Evolutionary conservation across 2,329 filamentous ascomycete species (phyloP).

Genomic region (Pseudopithomyces maydicus): DNA sequence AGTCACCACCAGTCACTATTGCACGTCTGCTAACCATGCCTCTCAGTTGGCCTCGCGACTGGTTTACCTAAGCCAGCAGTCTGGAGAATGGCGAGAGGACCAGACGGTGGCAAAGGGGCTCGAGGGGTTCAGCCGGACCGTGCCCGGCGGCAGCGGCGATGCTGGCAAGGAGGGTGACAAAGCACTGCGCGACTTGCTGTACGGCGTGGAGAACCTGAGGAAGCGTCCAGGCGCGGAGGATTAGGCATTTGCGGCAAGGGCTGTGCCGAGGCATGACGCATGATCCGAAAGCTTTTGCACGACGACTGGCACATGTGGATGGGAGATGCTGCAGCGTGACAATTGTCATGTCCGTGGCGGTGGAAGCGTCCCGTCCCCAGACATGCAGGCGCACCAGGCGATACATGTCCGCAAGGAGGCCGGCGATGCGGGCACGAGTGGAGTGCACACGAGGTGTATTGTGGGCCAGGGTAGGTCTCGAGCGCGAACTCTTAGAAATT

Average conservation of each 20-base stretch:
- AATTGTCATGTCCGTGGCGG: not conserved
- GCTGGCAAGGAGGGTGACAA: conserved; percentile 37
- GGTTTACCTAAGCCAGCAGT: conserved; percentile 28
- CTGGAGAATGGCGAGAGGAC: conserved; percentile 32
- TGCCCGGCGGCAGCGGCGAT: not conserved
- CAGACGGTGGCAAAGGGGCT: conserved; percentile 17
- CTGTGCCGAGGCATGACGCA: conserved; percentile 6
- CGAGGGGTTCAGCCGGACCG: conserved; percentile 18
- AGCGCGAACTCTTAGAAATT: conserved; percentile 14
- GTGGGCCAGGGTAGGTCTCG: conserved; percentile 12
- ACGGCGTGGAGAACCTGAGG: conserved; percentile 54
- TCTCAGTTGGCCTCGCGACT: conserved; percentile 24
- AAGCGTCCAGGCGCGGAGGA: conserved; percentile 51
- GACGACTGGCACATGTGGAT: not conserved
- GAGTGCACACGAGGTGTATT: not conserved
- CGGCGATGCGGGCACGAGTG: not conserved
- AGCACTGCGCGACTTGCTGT: conserved; percentile 51
- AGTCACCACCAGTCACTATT: conserved; percentile 11
- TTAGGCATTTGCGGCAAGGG: conserved; percentile 19
- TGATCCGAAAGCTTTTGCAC: not conserved
- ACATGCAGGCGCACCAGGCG: not conserved
- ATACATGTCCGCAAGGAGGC: not conserved
- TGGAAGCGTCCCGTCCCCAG: not conserved
- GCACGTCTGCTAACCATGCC: conserved; percentile 16
- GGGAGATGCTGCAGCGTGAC: not conserved